Evolutionary conservation across 179 eudicot species (phyloP), one percentile per base, ranked within the genome.

Genomic region (Sideroxylon spinosum): DNA sequence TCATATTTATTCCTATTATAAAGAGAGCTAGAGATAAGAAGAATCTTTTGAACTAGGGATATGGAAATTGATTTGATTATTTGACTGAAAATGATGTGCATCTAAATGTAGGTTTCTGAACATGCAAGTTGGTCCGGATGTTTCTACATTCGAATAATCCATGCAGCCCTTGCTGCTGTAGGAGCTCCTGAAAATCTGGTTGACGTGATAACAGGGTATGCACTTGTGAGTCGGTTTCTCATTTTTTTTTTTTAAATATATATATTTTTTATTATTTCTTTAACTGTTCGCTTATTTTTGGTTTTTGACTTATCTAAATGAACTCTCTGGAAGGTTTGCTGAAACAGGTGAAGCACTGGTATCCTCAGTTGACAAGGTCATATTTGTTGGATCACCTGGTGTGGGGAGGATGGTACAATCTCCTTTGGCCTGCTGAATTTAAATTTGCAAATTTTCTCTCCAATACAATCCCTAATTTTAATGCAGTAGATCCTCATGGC

Each of bases 111-210:
- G 99, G 97, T 95, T 80, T 95, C 99, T 70, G 99, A 95, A 82
- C 89, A 94, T 87, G 98, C 99, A 75, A 95, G 99, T 83, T 95
- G 99, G 99, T 95, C 99, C 32, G 98, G 99, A 67, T 95, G 98
- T 86, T 95, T 95, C 87, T 95, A 95, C 78, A 74, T 86, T 75
- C 92, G 97, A 77, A 95, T 95, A 78, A 92, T 95, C 53, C 99
- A 95, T 82, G 86, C 98, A 78, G 99, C 99, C 78, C 89, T 95
- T 85, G 93, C 98, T 76, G 94, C 99, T 81, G 98, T 95, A 9
- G 99, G 99, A 79, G 99, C 99, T 87, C 98, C 99, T 67, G 99
- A 95, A 70, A 95, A 94, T 87, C 83, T 95, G 81, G 99, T 95
- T 84, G 98, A 95, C 86, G 95, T 95, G 53, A 94, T 95, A 68